These are phyloP conservation scores for Acacia crassicarpa DNA, from an alignment of 306 rosid species.

Conservation along the genomic window DNA sequence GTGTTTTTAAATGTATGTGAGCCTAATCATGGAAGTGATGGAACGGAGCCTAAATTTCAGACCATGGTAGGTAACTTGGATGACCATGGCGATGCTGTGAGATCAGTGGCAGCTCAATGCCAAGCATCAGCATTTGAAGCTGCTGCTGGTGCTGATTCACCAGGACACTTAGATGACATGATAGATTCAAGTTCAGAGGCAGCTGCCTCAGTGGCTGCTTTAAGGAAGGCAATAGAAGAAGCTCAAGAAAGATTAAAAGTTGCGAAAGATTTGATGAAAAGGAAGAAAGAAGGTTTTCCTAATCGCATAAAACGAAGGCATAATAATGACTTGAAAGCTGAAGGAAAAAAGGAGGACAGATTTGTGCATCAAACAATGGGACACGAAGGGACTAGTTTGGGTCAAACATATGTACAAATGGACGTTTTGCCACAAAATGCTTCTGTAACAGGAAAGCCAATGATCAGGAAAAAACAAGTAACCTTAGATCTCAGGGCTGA, in stretches of 20 bases:
- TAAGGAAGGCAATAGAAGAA: constrained; percentile 91
- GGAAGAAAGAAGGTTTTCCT: constrained; percentile 70
- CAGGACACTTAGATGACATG: constrained; percentile 60
- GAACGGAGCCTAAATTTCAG: constrained; percentile 43
- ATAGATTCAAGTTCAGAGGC: constrained; percentile 75
- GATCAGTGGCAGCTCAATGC: constrained; percentile 38
- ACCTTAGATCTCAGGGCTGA: constrained; percentile 35
- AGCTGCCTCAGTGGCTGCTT: constrained; percentile 83
- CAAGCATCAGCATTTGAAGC: constrained; percentile 37
- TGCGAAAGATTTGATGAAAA: constrained; percentile 74
- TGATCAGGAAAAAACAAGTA: constrained; percentile 35
- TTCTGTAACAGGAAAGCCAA: constrained; percentile 42
- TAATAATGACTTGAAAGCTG: constrained; percentile 43
- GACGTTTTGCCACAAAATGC: constrained; percentile 38
- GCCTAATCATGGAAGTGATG: constrained; percentile 47
- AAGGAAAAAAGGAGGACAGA: constrained; percentile 36
- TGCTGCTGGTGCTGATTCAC: constrained; percentile 46
- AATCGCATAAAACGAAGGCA: constrained; percentile 47
- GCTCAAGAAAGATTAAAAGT: constrained; percentile 75
- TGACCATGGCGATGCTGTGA: constrained; percentile 35
- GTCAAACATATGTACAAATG: constrained; percentile 40
- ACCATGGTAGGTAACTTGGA: constrained; percentile 34
- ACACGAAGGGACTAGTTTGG: constrained; percentile 41
- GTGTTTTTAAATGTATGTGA: constrained; percentile 50
- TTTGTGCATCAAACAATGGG: constrained; percentile 33